Conservation (phyloP, 148 eudicot genomes). For the Chenopodium quinoa region DNA sequence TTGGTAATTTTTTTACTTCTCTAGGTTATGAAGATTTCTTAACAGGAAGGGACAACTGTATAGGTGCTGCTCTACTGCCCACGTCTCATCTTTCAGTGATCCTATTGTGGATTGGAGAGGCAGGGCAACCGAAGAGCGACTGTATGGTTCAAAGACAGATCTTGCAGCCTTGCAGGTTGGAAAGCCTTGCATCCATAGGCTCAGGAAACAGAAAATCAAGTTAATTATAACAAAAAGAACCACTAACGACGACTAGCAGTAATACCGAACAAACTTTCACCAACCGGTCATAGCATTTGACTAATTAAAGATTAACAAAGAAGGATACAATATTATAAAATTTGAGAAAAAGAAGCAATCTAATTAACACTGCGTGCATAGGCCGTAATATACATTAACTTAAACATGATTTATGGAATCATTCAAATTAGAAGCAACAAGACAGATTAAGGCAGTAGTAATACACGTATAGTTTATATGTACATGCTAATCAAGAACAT, state of each 20-base stretch:
- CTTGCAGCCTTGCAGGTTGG: neutral
- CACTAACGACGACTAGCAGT: neutral
- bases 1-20: slow-evolving; percentile 32
- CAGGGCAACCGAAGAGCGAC: neutral
- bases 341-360: neutral
- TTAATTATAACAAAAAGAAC: neutral
- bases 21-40: neutral
- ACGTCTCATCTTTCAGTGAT: neutral
- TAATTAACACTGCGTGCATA: neutral
- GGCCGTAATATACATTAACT: neutral
- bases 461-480: neutral
- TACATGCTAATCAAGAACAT: neutral
- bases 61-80: neutral
- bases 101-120: neutral
- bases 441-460: neutral
- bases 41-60: neutral
- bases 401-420: neutral
- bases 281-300: neutral
- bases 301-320: neutral
- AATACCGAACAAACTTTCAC: neutral
- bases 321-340: neutral
- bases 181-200: neutral
- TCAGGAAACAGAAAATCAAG: neutral
- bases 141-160: neutral
- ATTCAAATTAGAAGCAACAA: neutral